Conservation (phyloP, 495 filamentous ascomycete genomes). For the Aspergillus diversus region DNA sequence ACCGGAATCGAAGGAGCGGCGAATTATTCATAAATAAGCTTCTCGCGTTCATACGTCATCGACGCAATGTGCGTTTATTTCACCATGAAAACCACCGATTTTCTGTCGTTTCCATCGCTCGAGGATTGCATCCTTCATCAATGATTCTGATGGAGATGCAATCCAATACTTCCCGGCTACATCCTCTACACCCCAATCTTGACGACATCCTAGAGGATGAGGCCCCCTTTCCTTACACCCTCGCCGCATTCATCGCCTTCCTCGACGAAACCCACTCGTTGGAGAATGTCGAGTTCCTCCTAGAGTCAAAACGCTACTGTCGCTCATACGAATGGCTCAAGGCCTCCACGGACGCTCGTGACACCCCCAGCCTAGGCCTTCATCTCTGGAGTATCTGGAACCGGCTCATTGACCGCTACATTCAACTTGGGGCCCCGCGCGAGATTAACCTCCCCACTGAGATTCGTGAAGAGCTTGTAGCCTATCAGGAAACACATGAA, state of each 20-base stretch:
- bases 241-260: constrained; percentile 85
- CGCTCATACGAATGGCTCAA: constrained; percentile 64
- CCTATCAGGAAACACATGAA: constrained; percentile 50
- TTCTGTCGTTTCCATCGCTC: too few relatives aligned
- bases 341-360: constrained; percentile 56
- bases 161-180: background rate
- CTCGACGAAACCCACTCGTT: constrained; percentile 89
- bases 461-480: constrained; percentile 73
- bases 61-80: too few relatives aligned
- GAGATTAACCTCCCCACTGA: constrained; percentile 71
- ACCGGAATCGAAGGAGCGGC: too few relatives aligned
- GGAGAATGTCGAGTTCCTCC: constrained; percentile 87
- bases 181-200: constrained; percentile 61
- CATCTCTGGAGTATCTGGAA: background rate
- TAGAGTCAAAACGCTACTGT: constrained; percentile 80
- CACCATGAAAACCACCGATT: too few relatives aligned
- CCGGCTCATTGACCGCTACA: background rate
- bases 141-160: background rate
- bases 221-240: constrained; percentile 80
- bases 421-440: background rate
- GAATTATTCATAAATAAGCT: too few relatives aligned
- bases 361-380: constrained; percentile 22
- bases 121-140: background rate
- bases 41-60: too few relatives aligned
- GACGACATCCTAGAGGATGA: constrained; percentile 78